Evolutionary conservation across 306 rosid genomes (phyloP).

Genomic region (Urtica urens): DNA sequence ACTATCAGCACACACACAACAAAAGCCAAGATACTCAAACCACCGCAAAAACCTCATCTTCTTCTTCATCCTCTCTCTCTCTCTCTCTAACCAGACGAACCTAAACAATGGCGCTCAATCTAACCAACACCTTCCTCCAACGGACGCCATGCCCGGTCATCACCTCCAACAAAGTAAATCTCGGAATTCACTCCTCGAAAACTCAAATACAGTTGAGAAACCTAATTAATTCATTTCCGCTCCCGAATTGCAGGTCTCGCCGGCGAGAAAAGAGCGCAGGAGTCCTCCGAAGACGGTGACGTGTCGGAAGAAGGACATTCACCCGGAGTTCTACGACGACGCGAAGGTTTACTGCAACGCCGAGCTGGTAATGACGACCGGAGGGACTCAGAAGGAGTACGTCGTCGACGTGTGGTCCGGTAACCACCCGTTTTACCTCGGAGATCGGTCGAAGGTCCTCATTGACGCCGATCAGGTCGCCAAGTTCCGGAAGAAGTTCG

Average conservation of each 20-base stretch:
- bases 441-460: constrained; percentile 45
- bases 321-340: constrained; percentile 60
- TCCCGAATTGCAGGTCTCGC: constrained; percentile 13
- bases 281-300: constrained; percentile 26
- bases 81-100: neutral
- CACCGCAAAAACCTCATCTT: constrained; percentile 21
- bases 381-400: constrained; percentile 90
- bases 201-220: too few species aligned
- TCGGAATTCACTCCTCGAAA: neutral
- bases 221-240: neutral
- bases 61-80: neutral
- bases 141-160: constrained; percentile 24
- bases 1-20: neutral
- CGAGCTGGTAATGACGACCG: constrained; percentile 74
- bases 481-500: constrained; percentile 88
- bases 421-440: constrained; percentile 88
- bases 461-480: constrained; percentile 76
- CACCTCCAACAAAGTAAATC: constrained; percentile 25
- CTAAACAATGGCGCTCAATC: constrained; percentile 48
- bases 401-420: constrained; percentile 94
- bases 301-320: constrained; percentile 86
- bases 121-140: constrained; percentile 41
- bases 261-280: constrained; percentile 12
- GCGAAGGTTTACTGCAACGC: constrained; percentile 82
- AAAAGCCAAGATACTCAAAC: neutral